Conservation (phyloP, 75 land plant species). For the Selaginella tamariscina region DNA sequence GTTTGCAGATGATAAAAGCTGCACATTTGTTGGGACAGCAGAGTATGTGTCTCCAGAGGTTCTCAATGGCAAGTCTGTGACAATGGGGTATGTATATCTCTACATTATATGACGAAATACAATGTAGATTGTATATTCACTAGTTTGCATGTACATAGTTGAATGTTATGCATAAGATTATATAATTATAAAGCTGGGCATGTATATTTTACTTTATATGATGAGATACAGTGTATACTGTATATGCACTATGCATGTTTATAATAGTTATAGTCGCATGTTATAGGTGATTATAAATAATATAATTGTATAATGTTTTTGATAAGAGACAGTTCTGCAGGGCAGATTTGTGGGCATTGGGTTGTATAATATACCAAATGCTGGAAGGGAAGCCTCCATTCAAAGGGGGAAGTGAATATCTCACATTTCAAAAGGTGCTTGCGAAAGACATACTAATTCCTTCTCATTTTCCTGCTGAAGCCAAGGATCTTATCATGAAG, state of each 20-base stretch:
- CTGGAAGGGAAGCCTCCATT: conserved; percentile 96
- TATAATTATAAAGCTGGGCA: too few relatives aligned
- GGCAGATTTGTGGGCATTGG: conserved; percentile 97
- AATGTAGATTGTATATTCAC: too few relatives aligned
- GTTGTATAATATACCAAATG: conserved; percentile 97
- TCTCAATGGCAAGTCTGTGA: conserved; percentile 69
- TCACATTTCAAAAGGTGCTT: conserved; percentile 88
- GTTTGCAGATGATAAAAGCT: conserved; percentile 70
- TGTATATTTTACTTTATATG: too few relatives aligned
- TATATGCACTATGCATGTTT: too few relatives aligned
- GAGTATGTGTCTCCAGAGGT: conserved; percentile 99
- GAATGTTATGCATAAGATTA: too few relatives aligned
- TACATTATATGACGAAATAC: too few relatives aligned
- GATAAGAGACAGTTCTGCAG: conserved; percentile 28
- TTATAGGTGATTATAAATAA: too few relatives aligned
- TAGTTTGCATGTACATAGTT: too few relatives aligned
- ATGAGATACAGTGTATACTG: too few relatives aligned
- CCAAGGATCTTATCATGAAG: conserved; percentile 67
- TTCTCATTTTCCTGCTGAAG: conserved; percentile 63
- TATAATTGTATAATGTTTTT: background rate
- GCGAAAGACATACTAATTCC: conserved; percentile 78
- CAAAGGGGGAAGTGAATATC: conserved; percentile 96
- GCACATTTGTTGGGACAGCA: conserved; percentile 96
- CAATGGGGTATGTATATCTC: conserved; percentile 45
- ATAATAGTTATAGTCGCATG: too few relatives aligned